Base-by-base conservation (phyloP, 169 alveolate genomes). In the Plasmodium gallinaceum region DNA sequence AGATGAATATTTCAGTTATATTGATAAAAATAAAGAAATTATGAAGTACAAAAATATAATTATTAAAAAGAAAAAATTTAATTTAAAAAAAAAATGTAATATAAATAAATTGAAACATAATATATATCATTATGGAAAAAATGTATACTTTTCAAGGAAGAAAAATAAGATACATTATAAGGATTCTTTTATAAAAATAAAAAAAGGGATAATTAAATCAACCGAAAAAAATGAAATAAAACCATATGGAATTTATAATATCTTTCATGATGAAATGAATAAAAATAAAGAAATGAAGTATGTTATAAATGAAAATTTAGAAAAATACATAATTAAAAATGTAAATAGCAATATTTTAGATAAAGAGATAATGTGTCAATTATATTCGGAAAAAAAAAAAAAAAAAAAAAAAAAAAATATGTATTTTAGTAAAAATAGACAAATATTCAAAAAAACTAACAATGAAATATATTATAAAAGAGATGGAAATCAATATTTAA, bases 291-390 rank as follows among this genome's bases (percentile, higher is more conserved):
- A 14, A 48, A 48, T 5, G 10, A 64, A 4, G 3, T 12, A 18
- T 9, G 26, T 8, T 0, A n/a, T 12, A 6, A 5, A 12, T 9
- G 14, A 24, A 10, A 7, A 7, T 5, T 57, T 57, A 20, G 37
- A 74, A 10, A 18, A 46, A 3, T 74, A 58, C 18, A 20, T 74
- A 10, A 18, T 7, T n/a, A 22, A 52, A 14, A 58, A 16, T 24
- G 48, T 20, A 18, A 22, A 74, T 14, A 16, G 66, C 16, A 46
- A 45, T 20, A 42, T 10, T 26, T 16, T 74, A 64, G 69, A 74
- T 22, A 74, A 18, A 4, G 74, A 74, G 60, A 74, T 74, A 57
- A 74, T 74, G 88, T 51, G 39, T 65, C 16, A 48, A 12, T 74
- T 74, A 58, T 54, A 72, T 39, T n/a, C 7, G 14, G 42, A 72